Base-by-base conservation (phyloP, 2,329 filamentous ascomycete genomes). In the Colletotrichum theobromicola region DNA sequence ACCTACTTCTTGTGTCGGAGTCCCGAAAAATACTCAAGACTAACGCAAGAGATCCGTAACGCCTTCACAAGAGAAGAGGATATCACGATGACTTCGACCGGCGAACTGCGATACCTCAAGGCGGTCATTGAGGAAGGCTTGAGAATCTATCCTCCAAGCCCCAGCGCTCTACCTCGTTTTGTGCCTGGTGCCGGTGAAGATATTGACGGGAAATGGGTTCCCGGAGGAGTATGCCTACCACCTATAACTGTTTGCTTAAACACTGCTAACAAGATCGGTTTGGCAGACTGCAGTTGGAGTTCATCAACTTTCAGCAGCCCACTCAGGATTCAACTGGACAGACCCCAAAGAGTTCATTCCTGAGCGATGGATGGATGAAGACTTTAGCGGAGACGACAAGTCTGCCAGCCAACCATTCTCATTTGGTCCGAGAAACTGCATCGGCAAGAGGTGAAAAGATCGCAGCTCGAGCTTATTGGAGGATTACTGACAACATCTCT, bases 401-500 rank as follows among this genome's bases (percentile, higher is more conserved):
- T 84, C 85, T 1, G 84, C 83, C 2, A 82, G 87, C 67, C 85
- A 89, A 78, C 86, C 88, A 1, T 89, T 90, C 74, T 84, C 84
- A 8, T 65, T 87, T 4, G 88, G 88, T 0, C 85, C 88, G 7
- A 80, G 88, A 2, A 88, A 88, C 62, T 90, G 88, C 72, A 82
- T 90, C 35, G 88, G 88, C 2, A 82, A 82, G 72, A 88, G 88
- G 86, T 87, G 80, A 79, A 18, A 18, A 46, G 13, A 2, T 42
- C 2, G 60, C 30, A n/a, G n/a, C n/a, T n/a, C n/a, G n/a, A n/a
- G n/a, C n/a, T n/a, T n/a, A n/a, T n/a, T n/a, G 37, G n/a, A 26
- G 37, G 9, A 6, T 26, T 12, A n/a, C n/a, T 74, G 35, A 73
- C 15, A 9, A 18, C 7, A 10, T 3, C 26, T 30, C 8, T 53